Evolutionary conservation across 768 basidiomycete species (phyloP).

Genomic region (Chalciporus piperatus): DNA sequence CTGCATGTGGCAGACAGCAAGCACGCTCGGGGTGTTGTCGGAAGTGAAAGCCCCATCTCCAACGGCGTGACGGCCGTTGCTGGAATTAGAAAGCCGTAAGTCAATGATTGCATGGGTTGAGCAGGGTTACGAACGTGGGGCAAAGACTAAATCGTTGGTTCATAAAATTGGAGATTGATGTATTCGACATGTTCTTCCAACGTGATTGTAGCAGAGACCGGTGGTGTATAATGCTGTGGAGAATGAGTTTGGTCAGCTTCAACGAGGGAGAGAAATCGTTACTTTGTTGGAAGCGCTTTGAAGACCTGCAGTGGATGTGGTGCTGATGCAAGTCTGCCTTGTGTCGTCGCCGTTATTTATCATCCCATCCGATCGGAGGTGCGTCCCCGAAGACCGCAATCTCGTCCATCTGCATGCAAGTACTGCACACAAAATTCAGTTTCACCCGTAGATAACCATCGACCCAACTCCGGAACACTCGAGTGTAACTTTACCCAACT

Average conservation of each 20-base stretch:
- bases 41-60: slow-evolving; percentile 90
- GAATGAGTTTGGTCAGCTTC: neutral
- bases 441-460: neutral
- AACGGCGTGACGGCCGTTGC: slow-evolving; percentile 97
- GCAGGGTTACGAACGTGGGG: slow-evolving; percentile 68
- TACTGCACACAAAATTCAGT: neutral
- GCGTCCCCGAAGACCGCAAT: slow-evolving; percentile 18
- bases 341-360: neutral
- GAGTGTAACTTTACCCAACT: too few relatives aligned
- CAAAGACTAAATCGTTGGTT: slow-evolving; percentile 88
- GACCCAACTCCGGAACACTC: neutral
- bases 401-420: neutral
- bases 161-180: slow-evolving; percentile 65
- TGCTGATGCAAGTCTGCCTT: slow-evolving; percentile 11
- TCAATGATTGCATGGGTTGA: neutral
- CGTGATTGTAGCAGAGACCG: slow-evolving; percentile 50
- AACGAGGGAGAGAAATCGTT: neutral
- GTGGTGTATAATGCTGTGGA: slow-evolving; percentile 6
- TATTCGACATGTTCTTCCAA: slow-evolving; percentile 85
- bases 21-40: slow-evolving; percentile 74
- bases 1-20: slow-evolving; percentile 83
- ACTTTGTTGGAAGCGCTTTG: slow-evolving; percentile 5
- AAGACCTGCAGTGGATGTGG: slow-evolving; percentile 5
- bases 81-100: slow-evolving; percentile 32
- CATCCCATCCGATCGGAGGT: neutral